Evolutionary conservation across 2,329 filamentous ascomycete genomes (phyloP), one percentile per base, ranked within the genome.

Genomic region (Pseudogymnoascus sp.): DNA sequence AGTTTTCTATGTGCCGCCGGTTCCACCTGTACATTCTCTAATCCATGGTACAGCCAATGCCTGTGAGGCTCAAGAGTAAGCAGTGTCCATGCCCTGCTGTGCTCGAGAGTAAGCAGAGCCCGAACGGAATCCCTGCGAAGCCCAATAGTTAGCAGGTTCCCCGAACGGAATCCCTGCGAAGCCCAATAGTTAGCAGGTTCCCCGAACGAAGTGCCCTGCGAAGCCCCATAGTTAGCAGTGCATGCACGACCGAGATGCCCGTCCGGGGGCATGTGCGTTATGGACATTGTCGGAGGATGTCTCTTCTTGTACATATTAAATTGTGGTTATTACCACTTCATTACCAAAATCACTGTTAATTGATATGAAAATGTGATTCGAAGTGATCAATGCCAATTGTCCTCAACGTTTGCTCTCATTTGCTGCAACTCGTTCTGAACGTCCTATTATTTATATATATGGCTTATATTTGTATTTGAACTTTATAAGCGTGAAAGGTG

Each of bases 11-110:
- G 58, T 15, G 58, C 21, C 21, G 8, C 13, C 1, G 58, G 58
- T 11, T 31, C 33, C 36, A 60, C 21, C 4, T 60, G 58, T 33
- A 36, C 15, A 11, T 60, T 13, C 58, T 44, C 36, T 21, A 60
- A 60, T 44, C 58, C 58, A 15, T 60, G 58, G 58, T 60, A 60
- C 21, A 60, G 58, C 21, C 58, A 60, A 13, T 60, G 58, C 21
- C 35, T 60, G 36, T 60, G 36, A 60, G 44, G 17, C 26, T 17
- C 3, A 3, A 15, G 44, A 50, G 26, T 31, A 13, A 26, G 21
- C 2, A 26, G 40, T 44, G 40, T 9, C 40, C 40, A 44, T 44
- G 40, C 21, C 36, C 21, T 31, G n/a, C 44, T 4, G 10, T 3
- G 17, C 44, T 31, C 26, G 44, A 50, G 26, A 50, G 26, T 50